Percentiles rank a stretch among this genome's conserved stretches.
These are phyloP conservation scores for Zymoseptoria crescenta DNA, from an alignment of 2,329 filamentous ascomycete genomes.

Conservation along the genomic window DNA sequence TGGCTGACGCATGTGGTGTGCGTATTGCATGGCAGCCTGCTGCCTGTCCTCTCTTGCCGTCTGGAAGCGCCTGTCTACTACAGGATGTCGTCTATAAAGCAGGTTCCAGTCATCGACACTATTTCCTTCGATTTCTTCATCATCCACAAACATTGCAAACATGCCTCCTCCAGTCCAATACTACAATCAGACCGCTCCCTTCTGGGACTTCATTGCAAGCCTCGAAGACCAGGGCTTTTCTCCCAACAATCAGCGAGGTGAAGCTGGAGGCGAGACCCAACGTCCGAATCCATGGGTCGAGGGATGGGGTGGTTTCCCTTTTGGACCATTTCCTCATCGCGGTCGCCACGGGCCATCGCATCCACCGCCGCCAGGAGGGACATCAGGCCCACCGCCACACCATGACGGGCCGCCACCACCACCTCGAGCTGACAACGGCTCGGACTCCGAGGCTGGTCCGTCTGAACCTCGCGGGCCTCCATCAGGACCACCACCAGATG, in stretches of 20 bases:
- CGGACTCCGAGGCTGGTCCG: constrained; percentile 14
- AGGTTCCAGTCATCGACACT: background rate
- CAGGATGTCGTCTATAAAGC: background rate
- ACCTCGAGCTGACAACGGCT: constrained; percentile 12
- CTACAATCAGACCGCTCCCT: constrained; percentile 46
- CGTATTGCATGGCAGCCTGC: background rate
- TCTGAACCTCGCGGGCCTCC: constrained; percentile 18
- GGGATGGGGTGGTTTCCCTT: constrained; percentile 33
- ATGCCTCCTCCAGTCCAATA: constrained; percentile 47
- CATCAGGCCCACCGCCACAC: constrained; percentile 12
- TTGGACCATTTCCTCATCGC: constrained; percentile 24
- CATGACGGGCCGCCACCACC: constrained; percentile 14
- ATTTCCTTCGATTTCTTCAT: constrained; percentile 5
- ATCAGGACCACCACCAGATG: constrained; percentile 14
- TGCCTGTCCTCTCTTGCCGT: background rate
- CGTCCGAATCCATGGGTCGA: constrained; percentile 23
- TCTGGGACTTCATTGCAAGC: constrained; percentile 49
- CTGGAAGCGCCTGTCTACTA: background rate
- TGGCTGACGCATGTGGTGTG: background rate
- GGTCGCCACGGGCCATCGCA: constrained; percentile 19
- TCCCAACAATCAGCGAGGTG: constrained; percentile 17
- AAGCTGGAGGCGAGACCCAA: constrained; percentile 27
- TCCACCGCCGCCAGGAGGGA: constrained; percentile 5
- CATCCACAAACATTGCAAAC: constrained; percentile 21
- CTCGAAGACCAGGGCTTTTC: constrained; percentile 41